Percentiles rank a stretch among this genome's conserved stretches.
phyloP scores from a whole-genome alignment of 1,284 basidiomycete species.

The Xerocomus minutiporus region DNA sequence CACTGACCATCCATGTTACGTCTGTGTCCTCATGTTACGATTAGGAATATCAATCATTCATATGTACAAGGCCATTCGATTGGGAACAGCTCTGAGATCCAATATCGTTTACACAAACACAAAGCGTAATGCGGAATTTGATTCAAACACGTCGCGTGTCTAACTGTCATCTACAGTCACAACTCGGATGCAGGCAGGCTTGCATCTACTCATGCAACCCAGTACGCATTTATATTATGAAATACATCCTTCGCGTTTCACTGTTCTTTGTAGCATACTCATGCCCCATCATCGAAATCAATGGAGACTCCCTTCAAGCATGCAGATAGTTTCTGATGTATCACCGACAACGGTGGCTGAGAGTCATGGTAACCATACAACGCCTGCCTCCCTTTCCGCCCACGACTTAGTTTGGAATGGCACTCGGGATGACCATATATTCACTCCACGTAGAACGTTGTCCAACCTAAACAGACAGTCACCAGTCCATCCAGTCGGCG shows the following conservation, averaged over 20 bases:
- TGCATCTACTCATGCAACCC: background rate
- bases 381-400: background rate
- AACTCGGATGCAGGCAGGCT: background rate
- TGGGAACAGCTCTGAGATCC: background rate
- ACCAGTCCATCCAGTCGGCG: background rate
- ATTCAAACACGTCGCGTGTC: background rate
- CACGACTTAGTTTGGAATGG: background rate
- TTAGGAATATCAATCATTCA: background rate
- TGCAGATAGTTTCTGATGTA: background rate
- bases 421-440: background rate
- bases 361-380: background rate
- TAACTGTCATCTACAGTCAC: background rate
- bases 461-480: background rate
- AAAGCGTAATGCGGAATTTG: background rate
- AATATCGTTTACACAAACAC: background rate
- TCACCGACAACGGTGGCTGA: background rate
- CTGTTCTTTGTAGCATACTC: background rate
- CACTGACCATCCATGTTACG: background rate
- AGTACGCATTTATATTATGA: background rate
- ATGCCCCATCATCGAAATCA: too few species aligned
- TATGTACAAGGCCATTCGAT: background rate
- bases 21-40: background rate
- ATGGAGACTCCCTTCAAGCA: too few species aligned
- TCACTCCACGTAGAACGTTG: background rate
- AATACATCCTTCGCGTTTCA: background rate